Base-by-base conservation (phyloP, 2,329 filamentous ascomycete genomes). In the Aspergillus fumigatiaffinis region DNA sequence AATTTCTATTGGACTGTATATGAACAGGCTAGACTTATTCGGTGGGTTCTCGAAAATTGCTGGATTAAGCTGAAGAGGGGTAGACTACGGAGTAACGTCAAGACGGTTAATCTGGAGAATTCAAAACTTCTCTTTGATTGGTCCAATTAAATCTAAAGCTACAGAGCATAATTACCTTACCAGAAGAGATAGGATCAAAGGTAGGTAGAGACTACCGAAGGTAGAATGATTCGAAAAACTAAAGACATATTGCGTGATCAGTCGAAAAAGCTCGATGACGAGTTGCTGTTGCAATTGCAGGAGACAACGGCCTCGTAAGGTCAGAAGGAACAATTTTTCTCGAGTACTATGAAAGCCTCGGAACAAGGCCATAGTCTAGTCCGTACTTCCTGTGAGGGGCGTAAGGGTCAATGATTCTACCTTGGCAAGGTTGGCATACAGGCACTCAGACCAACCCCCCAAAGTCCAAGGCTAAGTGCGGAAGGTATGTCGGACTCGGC, bases 1-100 rank as follows among this genome's bases (percentile, higher is more conserved):
- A 66, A 62, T 54, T 63, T 62, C 21, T 29, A n/a, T 38, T 14
- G 20, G 23, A 29, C 41, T 44, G 41, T 44, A 44, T 17, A 44
- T 44, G 41, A 44, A 3, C 17, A 20, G n/a, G 4, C 12, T 44
- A 44, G 41, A 17, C 32, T n/a, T 38, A 38, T 38, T 38, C 32
- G 12, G 32, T 35, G 32, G 32, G 32, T 17, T 38, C 32, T 38
- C 32, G 32, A 38, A 38, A 7, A 17, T 38, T 38, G 32, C 32
- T 38, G 14, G 32, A 38, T 17, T 17, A 17, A 17, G 32, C 32
- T 17, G 14, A 32, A 32, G 29, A 38, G 32, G 32, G 32, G 32
- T 38, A n/a, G n/a, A n/a, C n/a, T n/a, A 38, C 28, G 28, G 9
- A 38, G 32, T 35, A 35, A 10, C 14, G 6, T 38, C 14, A 38